Evolutionary conservation across 129 eudicot genomes (phyloP).

Genomic region (Oenanthe sinensis): DNA sequence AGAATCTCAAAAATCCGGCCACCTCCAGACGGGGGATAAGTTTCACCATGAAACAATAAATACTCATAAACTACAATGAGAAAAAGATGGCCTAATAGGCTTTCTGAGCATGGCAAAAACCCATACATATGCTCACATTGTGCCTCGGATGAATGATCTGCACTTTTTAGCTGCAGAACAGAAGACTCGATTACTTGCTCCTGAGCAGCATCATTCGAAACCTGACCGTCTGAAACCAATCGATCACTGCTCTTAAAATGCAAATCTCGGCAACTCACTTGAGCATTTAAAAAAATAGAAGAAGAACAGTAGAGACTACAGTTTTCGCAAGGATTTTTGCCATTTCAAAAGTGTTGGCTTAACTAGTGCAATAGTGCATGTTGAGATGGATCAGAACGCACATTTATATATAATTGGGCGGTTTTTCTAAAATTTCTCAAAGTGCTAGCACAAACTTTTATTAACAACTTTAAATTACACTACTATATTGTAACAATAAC

Average conservation of each 20-base stretch:
- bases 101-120: slow-evolving; percentile 72
- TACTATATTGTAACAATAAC: too few relatives aligned
- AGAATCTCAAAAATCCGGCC: slow-evolving; percentile 64
- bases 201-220: neutral
- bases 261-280: neutral
- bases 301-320: neutral
- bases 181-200: neutral
- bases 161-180: slow-evolving; percentile 22
- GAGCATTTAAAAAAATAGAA: neutral
- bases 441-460: too few relatives aligned
- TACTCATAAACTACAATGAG: slow-evolving; percentile 59
- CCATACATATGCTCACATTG: slow-evolving; percentile 73
- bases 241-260: neutral
- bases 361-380: neutral
- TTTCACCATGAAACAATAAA: slow-evolving; percentile 56
- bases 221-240: neutral
- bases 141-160: slow-evolving; percentile 17
- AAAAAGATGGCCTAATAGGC: slow-evolving; percentile 47
- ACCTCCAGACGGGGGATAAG: slow-evolving; percentile 53
- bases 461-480: too few relatives aligned
- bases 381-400: neutral
- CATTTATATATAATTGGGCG: neutral
- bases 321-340: neutral
- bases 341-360: neutral
- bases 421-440: too few relatives aligned